These are phyloP conservation scores for Hypoxylon rickii DNA, from an alignment of 495 filamentous ascomycete genomes.

Conservation along the genomic window DNA sequence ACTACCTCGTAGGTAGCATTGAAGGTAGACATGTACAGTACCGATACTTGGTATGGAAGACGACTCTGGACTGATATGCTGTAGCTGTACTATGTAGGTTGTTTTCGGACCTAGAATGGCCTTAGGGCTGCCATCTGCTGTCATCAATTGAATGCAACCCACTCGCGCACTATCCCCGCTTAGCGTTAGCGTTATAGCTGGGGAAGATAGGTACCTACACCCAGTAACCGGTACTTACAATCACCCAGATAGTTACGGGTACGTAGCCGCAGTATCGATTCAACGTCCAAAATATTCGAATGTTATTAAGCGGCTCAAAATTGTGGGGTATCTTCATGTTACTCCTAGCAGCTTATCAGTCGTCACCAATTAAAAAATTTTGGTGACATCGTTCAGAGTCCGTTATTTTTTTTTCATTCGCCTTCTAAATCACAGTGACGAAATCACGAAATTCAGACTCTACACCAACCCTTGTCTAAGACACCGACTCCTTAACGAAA, in stretches of 20 bases:
- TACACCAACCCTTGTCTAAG: constrained; percentile 5
- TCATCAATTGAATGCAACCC: too few species aligned
- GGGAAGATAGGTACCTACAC: too few species aligned
- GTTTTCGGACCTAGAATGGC: background rate
- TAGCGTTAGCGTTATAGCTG: background rate
- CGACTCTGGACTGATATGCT: too few species aligned
- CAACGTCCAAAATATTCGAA: too few species aligned
- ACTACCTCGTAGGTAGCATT: too few species aligned
- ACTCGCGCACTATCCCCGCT: background rate
- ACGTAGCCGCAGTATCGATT: too few species aligned
- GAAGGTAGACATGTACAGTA: too few species aligned
- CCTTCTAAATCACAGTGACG: background rate
- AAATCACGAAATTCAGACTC: background rate
- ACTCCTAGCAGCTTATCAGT: constrained; percentile 24
- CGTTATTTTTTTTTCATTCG: background rate
- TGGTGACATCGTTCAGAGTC: constrained; percentile 6
- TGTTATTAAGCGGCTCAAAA: constrained; percentile 33
- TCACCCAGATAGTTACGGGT: background rate
- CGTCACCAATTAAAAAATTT: constrained; percentile 19
- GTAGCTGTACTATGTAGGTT: too few species aligned
- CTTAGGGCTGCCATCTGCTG: background rate
- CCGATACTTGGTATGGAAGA: too few species aligned
- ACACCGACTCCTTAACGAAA: background rate
- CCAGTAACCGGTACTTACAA: too few species aligned
- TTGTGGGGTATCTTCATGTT: constrained; percentile 13